These are phyloP conservation scores for Dryas alaskensis DNA, from an alignment of 306 rosid species.

Conservation along the genomic window DNA sequence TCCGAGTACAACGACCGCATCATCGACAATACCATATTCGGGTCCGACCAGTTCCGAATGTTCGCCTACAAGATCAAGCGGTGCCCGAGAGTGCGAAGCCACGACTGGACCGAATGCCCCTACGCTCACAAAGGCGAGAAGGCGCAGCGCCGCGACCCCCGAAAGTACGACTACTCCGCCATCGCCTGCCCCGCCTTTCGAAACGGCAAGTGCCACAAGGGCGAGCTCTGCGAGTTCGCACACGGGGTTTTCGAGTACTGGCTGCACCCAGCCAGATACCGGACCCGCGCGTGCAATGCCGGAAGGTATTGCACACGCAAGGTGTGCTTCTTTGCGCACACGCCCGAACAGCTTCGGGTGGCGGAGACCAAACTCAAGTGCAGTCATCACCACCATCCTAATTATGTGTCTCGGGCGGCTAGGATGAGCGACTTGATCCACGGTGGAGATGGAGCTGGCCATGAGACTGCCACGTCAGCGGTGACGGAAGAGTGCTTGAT, in stretches of 20 bases:
- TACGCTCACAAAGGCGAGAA: constrained; percentile 58
- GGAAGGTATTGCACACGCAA: constrained; percentile 32
- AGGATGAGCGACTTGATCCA: too few relatives aligned
- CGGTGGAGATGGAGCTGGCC: too few relatives aligned
- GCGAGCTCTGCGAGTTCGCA: constrained; percentile 45
- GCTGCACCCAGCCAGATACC: constrained; percentile 43
- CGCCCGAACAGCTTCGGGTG: constrained; percentile 38
- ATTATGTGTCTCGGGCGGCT: not conserved
- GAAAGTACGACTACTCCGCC: constrained; percentile 34
- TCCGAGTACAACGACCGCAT: constrained; percentile 12
- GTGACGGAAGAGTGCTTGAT: too few relatives aligned
- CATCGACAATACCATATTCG: constrained; percentile 23
- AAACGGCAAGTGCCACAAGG: constrained; percentile 33
- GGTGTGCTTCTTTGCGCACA: constrained; percentile 57
- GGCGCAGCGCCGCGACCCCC: constrained; percentile 55
- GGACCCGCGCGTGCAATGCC: not conserved
- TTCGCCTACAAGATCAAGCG: constrained; percentile 46
- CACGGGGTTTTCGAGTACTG: constrained; percentile 62
- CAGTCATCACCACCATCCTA: not conserved
- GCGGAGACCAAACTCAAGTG: constrained; percentile 21
- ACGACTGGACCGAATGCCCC: constrained; percentile 60
- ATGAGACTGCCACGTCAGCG: too few relatives aligned
- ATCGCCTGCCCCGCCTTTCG: constrained; percentile 42
- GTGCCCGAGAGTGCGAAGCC: constrained; percentile 44
- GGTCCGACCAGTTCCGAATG: constrained; percentile 58